Base-by-base conservation (phyloP, 345 rosid genomes). In the Camelina hispida region DNA sequence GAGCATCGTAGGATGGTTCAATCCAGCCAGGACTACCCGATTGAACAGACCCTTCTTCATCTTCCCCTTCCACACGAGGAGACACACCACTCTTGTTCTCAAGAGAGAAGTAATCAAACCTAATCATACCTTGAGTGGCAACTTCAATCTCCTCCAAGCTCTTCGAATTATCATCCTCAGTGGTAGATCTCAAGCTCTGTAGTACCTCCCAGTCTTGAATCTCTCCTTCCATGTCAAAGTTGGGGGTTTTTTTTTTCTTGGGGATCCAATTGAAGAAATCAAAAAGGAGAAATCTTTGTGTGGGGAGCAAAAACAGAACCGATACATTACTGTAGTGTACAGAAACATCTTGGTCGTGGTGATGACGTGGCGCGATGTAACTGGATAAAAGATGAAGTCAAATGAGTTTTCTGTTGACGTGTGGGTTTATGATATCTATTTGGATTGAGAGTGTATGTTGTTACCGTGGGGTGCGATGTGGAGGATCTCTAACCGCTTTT, bases 21-120 rank as follows among this genome's bases (percentile, higher is more conserved):
- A 92, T 85, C 97, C 97, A 95, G 34, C 97, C 91, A 28, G 97
- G 97, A 85, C 88, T 87, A 72, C 88, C 97, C 13, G 96, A 88
- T 63, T 81, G 89, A 52, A 82, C 81, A 55, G 91, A 85, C 16
- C 84, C 89, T 50, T 84, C 89, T 20, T 83, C 83, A 50, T 81
- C 79, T 66, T 64, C 38, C 72, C 69, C 84, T 0, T 79, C 81
- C 43, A 81, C 81, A 35, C 79, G 83, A 68, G 17, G 84, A 68
- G 25, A 11, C 40, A 68, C 23, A 62, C 4, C 42, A 38, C 15
- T 69, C 10, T 18, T 17, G 61, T 83, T 85, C 44, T 87, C 87
- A 61, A 90, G 81, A 55, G 96, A 87, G 80, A 95, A 95, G 76
- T 95, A 82, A 82, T 95, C 97, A n/a, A 80, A 75, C 75, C 86